Evolutionary conservation across 2,329 filamentous ascomycete species (phyloP).

Genomic region (Sporothrix inflata): DNA sequence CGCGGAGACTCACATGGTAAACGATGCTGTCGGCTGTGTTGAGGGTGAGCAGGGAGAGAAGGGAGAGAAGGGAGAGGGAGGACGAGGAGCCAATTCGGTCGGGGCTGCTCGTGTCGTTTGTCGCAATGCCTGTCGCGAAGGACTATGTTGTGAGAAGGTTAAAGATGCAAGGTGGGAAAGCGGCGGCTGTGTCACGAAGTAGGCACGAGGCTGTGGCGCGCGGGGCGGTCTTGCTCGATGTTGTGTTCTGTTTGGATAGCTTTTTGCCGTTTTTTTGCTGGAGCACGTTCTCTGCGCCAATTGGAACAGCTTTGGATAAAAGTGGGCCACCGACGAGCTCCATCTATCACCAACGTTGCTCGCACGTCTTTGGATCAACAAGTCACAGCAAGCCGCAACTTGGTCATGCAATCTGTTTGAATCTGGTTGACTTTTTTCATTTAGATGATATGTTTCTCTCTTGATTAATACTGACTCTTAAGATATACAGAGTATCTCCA

Average conservation of each 20-base stretch:
- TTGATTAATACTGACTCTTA: too few species aligned
- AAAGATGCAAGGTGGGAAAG: neutral
- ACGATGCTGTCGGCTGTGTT: neutral
- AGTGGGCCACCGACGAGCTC: neutral
- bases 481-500: too few species aligned
- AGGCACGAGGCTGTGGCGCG: conserved; percentile 9
- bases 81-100: neutral
- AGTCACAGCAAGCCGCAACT: too few species aligned
- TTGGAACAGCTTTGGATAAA: neutral
- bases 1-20: conserved; percentile 10
- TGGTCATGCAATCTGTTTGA: too few species aligned
- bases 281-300: neutral
- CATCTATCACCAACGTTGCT: neutral
- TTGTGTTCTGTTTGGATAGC: conserved; percentile 16
- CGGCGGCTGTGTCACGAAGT: neutral
- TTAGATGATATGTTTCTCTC: too few species aligned
- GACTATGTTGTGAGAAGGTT: too few species aligned
- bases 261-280: conserved; percentile 11
- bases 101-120: neutral
- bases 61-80: neutral
- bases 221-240: neutral
- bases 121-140: neutral
- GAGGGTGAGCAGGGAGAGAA: neutral
- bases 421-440: too few species aligned
- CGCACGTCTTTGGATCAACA: too few species aligned